These are phyloP conservation scores for Psophocarpus tetragonolobus DNA, from an alignment of 306 rosid species.

Conservation along the genomic window DNA sequence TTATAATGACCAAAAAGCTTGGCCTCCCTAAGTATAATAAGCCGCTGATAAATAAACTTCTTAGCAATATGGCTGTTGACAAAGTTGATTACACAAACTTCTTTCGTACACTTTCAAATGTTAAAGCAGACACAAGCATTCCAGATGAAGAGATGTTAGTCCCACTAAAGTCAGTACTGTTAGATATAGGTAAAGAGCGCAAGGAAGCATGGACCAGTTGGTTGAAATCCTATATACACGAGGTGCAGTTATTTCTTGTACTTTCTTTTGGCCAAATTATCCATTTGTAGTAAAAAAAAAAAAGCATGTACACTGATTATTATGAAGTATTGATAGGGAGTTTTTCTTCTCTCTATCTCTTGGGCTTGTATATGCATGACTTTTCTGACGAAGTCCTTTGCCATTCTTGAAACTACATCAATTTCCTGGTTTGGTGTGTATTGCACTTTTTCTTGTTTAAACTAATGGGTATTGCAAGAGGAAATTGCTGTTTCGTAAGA, in stretches of 20 bases:
- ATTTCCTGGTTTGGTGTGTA: constrained; percentile 12
- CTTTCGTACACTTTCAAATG: constrained; percentile 78
- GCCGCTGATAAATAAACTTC: constrained; percentile 86
- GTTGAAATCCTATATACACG: constrained; percentile 78
- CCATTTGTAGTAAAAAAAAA: constrained; percentile 2
- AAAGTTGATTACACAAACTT: constrained; percentile 97
- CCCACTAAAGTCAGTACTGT: constrained; percentile 82
- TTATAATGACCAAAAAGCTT: constrained; percentile 90
- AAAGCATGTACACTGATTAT: constrained; percentile 6
- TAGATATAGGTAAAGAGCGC: constrained; percentile 97
- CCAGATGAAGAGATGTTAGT: constrained; percentile 80
- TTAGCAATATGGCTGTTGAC: constrained; percentile 92
- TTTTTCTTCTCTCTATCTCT: background rate
- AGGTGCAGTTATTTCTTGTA: constrained; percentile 54
- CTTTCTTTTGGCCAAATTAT: background rate
- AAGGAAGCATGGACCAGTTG: constrained; percentile 93
- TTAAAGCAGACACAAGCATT: constrained; percentile 78
- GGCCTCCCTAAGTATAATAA: constrained; percentile 93
- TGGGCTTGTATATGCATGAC: constrained; percentile 17
- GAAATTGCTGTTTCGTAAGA: background rate
- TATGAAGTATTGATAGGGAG: background rate
- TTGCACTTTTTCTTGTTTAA: background rate
- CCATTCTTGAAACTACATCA: constrained; percentile 9
- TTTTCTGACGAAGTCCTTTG: background rate
- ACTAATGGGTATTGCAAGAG: background rate